Evolutionary conservation across 768 basidiomycete species (phyloP).

Genomic region (Chalciporus piperatus): DNA sequence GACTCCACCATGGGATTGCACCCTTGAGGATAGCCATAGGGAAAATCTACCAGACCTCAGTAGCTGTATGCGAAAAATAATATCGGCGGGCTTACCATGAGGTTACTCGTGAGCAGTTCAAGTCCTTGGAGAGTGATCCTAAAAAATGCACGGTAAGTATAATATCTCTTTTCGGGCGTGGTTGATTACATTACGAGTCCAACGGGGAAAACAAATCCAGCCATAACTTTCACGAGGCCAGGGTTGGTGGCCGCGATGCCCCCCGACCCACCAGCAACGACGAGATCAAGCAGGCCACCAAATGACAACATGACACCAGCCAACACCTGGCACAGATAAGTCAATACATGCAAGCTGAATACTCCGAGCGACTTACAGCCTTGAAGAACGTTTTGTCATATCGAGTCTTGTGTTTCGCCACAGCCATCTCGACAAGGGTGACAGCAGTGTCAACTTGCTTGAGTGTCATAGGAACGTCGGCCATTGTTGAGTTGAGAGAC

Average conservation of each 20-base stretch:
- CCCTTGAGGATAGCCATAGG: conserved; percentile 66
- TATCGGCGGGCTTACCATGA: conserved; percentile 50
- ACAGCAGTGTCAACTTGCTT: conserved; percentile 58
- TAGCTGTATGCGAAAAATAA: not conserved
- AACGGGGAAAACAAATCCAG: conserved; percentile 71
- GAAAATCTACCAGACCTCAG: conserved; percentile 45
- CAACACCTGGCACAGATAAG: conserved; percentile 43
- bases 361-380: conserved; percentile 46
- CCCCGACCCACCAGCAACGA: conserved; percentile 58
- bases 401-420: conserved; percentile 63
- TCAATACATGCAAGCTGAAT: not conserved
- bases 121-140: conserved; percentile 74
- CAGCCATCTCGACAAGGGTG: conserved; percentile 52
- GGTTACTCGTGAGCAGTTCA: conserved; percentile 72
- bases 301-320: conserved; percentile 77
- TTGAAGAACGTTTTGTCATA: conserved; percentile 63
- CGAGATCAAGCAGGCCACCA: conserved; percentile 60
- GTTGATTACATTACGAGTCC: conserved; percentile 69
- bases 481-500: conserved; percentile 10
- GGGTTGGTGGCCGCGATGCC: conserved; percentile 53
- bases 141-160: not conserved
- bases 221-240: conserved; percentile 63
- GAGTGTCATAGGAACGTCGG: conserved; percentile 44
- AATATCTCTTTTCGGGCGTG: not conserved
- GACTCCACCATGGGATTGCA: conserved; percentile 66